Evolutionary conservation across 1,284 basidiomycete species (phyloP).

Genomic region (Sanguinoderma infundibulare): DNA sequence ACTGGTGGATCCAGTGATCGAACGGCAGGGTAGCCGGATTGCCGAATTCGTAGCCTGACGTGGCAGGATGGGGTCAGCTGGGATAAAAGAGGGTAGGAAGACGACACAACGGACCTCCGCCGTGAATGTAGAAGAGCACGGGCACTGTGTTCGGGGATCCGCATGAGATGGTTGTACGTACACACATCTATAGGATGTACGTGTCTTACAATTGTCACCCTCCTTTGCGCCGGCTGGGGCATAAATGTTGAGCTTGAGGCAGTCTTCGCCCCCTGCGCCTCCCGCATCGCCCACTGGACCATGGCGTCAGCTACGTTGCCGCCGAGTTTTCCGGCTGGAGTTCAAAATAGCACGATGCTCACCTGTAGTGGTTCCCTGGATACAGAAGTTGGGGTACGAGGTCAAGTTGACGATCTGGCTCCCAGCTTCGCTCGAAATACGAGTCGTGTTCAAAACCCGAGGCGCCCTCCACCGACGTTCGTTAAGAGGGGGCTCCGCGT

Average conservation of each 20-base stretch:
- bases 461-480: slow-evolving; percentile 45
- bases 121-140: slow-evolving; percentile 71
- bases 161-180: not conserved
- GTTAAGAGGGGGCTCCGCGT: slow-evolving; percentile 46
- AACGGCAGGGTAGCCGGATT: slow-evolving; percentile 55
- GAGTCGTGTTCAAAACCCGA: slow-evolving; percentile 35
- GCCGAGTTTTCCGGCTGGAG: not conserved
- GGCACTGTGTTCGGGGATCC: slow-evolving; percentile 44
- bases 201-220: slow-evolving; percentile 35
- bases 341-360: slow-evolving; percentile 18
- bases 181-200: not conserved
- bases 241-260: slow-evolving; percentile 49
- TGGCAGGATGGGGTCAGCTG: not conserved
- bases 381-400: slow-evolving; percentile 56
- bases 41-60: slow-evolving; percentile 54
- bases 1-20: slow-evolving; percentile 45
- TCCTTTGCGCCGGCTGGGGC: slow-evolving; percentile 37
- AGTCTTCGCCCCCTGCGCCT: slow-evolving; percentile 63
- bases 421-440: slow-evolving; percentile 39
- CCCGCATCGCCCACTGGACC: slow-evolving; percentile 52
- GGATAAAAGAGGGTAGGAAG: not conserved
- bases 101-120: slow-evolving; percentile 48
- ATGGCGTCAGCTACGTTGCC: not conserved
- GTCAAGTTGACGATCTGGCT: slow-evolving; percentile 51
- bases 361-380: slow-evolving; percentile 59